A percentile compares a stretch with the other conserved stretches of the same genome.
Evolutionary conservation across 768 basidiomycete species (phyloP).

Genomic region (Mycena crocata): DNA sequence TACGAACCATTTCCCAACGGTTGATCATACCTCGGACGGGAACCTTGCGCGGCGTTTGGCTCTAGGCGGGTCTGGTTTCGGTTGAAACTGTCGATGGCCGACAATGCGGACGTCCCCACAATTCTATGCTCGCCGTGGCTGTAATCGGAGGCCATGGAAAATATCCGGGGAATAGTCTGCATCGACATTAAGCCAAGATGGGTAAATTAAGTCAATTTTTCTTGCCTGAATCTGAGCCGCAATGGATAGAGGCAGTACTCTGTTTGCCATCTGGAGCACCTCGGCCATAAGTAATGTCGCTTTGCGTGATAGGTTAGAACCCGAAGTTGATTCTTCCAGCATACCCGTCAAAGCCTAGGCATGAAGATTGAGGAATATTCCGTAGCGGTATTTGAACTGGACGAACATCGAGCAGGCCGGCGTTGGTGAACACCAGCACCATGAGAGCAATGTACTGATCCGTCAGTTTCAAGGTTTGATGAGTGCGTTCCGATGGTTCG

Average conservation of each 20-base stretch:
- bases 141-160: constrained; percentile 87
- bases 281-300: constrained; percentile 94
- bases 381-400: neutral
- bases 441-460: constrained; percentile 94
- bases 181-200: neutral
- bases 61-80: constrained; percentile 85
- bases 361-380: constrained; percentile 6
- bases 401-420: constrained; percentile 88
- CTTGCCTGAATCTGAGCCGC: constrained; percentile 88
- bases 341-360: constrained; percentile 84
- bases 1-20: neutral
- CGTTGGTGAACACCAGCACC: constrained; percentile 84
- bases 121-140: constrained; percentile 81
- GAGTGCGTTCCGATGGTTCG: constrained; percentile 58
- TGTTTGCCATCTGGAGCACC: constrained; percentile 87
- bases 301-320: constrained; percentile 84
- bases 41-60: constrained; percentile 62
- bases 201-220: neutral
- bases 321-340: constrained; percentile 83
- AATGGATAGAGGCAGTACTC: constrained; percentile 82
- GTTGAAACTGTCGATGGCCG: constrained; percentile 92
- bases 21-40: constrained; percentile 69
- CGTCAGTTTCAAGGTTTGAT: constrained; percentile 79
- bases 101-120: constrained; percentile 85
- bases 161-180: constrained; percentile 87